Base-by-base conservation (phyloP, 257 asterid genomes). In the Plantago major region DNA sequence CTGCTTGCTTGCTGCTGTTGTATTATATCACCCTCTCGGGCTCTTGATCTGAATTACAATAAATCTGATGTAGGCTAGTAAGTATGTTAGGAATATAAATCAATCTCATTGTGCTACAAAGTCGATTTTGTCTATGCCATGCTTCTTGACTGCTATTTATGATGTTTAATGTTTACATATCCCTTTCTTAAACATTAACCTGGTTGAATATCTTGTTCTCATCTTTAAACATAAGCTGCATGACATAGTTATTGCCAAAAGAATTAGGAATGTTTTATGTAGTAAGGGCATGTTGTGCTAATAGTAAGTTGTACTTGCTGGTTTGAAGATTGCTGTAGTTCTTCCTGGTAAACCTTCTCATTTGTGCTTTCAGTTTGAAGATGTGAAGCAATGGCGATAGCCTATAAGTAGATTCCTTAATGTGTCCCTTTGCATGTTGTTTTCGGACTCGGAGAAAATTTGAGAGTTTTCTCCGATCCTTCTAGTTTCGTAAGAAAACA, bases 1-100 rank as follows among this genome's bases (percentile, higher is more conserved):
- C 64, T 73, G 55, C 68, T 54, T 70, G 64, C 64, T 48, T 46
- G 51, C 40, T 33, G 40, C 40, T 78, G 74, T 79, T 76, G 81
- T 78, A 76, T 46, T 57, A 67, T 77, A 67, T 46, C 15, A n/a
- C 67, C 67, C 58, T 63, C 19, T 9, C 8, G 50, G 46, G 42
- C 59, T 67, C 52, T 56, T 58, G 45, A 64, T 57, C 62, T 69
- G 64, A 71, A 38, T 37, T 65, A 57, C 12, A 62, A 72, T 75
- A 79, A 70, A 55, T 48, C 58, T 71, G 59, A 59, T 61, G 65
- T 26, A 42, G 55, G 60, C 46, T 63, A 53, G 57, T 63, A 44
- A 42, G 44, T 59, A 19, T 63, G 50, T 62, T 61, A 48, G 63
- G 43, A 53, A 43, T 66, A 30, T 28, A 28, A 38, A 16, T 66